Base-by-base conservation (phyloP, 2,329 filamentous ascomycete genomes). In the Curvularia sp. region DNA sequence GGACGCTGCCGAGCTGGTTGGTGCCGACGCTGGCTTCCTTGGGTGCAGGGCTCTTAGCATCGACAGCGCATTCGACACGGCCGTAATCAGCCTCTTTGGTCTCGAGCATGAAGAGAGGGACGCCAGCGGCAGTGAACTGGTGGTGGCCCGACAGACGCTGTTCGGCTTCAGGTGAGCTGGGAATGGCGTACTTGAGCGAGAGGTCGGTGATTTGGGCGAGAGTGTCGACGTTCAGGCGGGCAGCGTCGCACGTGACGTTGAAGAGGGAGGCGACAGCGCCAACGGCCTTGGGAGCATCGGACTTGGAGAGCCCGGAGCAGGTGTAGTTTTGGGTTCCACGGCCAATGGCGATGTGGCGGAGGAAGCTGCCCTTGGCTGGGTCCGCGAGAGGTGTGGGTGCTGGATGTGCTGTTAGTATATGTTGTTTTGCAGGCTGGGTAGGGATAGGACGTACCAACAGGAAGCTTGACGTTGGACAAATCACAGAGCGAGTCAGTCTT, bases 241-340 rank as follows among this genome's bases (percentile, higher is more conserved):
- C 85, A 81, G 42, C 90, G 33, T 94, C 78, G 79, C 94, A 97
- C 67, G 88, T 91, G 58, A 88, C 90, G 79, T 97, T 93, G 87
- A 91, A 97, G 69, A 98, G 90, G 1, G 86, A 88, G 54, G 94
- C 94, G 0, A 92, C 74, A 53, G 94, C 94, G 63, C 94, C 94
- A 49, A 82, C 77, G 18, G 88, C 83, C 9, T 81, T 82, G 13
- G 94, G 93, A 0, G 79, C 79, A 0, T 86, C 84, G 3, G 84
- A 1, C 85, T 74, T 67, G 89, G 85, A 57, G 66, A 60, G 30
- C 3, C 75, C 80, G 58, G 85, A 82, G 82, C 94, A 97, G 51
- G 92, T 96, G 82, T 97, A 98, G 84, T 97, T 97, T 80, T 97
- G 89, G 7, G 91, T 95, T 60, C 94, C 94, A 44, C 92, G 89